Conservation (phyloP, 345 rosid species). For the Heritiera littoralis region DNA sequence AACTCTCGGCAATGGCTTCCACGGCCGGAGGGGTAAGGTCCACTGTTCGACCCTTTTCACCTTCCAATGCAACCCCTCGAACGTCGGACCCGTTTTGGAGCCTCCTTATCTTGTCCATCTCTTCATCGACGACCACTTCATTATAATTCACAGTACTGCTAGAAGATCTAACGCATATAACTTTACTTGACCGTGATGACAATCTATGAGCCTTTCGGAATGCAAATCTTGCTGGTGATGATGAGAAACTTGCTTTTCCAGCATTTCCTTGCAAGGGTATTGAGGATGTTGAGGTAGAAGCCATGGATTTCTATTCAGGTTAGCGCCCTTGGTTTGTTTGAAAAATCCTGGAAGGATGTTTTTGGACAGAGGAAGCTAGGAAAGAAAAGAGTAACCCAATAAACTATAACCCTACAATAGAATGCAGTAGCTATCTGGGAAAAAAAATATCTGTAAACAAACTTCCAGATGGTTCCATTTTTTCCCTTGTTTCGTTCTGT, state of each 20-base stretch:
- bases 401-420: conserved; percentile 3
- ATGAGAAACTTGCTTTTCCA: conserved; percentile 32
- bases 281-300: conserved; percentile 10
- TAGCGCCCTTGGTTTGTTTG: neutral
- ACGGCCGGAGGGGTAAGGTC: conserved; percentile 79
- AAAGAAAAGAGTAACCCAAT: conserved; percentile 12
- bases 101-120: conserved; percentile 70
- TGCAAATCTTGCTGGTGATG: conserved; percentile 27
- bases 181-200: conserved; percentile 7
- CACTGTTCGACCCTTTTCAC: conserved; percentile 75
- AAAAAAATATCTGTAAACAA: conserved; percentile 5
- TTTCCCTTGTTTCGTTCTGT: neutral
- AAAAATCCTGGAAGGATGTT: too few relatives aligned
- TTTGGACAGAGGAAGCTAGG: neutral
- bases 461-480: conserved; percentile 12
- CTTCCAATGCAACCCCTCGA: conserved; percentile 88
- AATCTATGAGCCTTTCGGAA: conserved; percentile 16
- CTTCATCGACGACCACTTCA: conserved; percentile 59
- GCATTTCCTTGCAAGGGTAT: conserved; percentile 31
- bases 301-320: conserved; percentile 12
- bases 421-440: conserved; percentile 10
- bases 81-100: conserved; percentile 92
- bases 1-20: conserved; percentile 89
- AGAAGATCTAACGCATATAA: conserved; percentile 30
- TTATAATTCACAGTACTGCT: conserved; percentile 35